A percentile compares a stretch with the other conserved stretches of the same genome.
Evolutionary conservation across 768 basidiomycete species (phyloP).

Genomic region (Russula olivacea): DNA sequence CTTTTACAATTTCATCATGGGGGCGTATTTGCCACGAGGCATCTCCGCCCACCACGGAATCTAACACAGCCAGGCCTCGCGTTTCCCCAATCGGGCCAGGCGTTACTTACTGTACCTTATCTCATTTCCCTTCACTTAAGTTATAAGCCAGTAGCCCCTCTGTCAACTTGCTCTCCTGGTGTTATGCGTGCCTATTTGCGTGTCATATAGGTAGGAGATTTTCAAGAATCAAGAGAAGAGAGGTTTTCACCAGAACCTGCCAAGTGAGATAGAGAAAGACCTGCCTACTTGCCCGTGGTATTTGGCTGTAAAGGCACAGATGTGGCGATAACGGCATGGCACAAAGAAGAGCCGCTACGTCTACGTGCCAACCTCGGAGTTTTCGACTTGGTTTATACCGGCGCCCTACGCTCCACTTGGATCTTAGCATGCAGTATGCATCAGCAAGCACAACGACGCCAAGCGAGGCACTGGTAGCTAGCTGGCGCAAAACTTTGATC

Average conservation of each 20-base stretch:
- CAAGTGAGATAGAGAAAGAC: neutral
- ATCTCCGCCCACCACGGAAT: neutral
- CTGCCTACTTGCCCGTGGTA: too few relatives aligned
- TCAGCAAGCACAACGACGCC: neutral
- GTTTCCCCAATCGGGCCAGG: neutral
- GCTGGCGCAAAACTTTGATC: neutral
- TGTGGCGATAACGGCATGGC: neutral
- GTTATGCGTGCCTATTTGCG: neutral
- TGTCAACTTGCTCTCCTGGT: neutral
- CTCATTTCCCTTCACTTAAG: neutral
- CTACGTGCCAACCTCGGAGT: neutral
- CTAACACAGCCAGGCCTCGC: neutral
- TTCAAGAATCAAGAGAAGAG: neutral
- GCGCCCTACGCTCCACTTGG: neutral
- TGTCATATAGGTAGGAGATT: neutral
- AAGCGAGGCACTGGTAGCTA: neutral
- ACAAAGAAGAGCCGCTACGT: neutral
- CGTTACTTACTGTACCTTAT: neutral
- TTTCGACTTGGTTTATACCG: neutral
- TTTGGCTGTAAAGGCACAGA: neutral
- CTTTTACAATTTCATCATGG: neutral
- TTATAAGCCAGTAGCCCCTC: neutral
- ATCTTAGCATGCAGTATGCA: neutral
- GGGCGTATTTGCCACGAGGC: constrained; percentile 16
- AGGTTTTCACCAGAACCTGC: neutral